phyloP scores from a whole-genome alignment of 1,284 basidiomycete genomes.

The Vanrija pseudolonga region DNA sequence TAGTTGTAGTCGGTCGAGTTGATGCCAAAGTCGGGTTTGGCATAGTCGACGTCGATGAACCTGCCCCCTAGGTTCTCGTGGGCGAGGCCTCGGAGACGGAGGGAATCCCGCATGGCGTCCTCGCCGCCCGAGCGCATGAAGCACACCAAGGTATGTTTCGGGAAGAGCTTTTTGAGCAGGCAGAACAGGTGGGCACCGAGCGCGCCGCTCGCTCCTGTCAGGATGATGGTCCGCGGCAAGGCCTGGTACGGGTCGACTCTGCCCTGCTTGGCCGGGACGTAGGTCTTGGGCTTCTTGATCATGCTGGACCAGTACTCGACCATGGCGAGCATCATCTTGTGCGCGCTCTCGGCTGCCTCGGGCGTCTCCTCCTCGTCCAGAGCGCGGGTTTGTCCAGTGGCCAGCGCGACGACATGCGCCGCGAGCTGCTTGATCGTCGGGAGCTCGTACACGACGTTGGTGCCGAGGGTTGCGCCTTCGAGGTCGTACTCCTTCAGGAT shows the following conservation, averaged over 20 bases:
- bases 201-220: constrained; percentile 62
- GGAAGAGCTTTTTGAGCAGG: constrained; percentile 38
- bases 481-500: constrained; percentile 54
- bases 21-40: constrained; percentile 50
- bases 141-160: constrained; percentile 55
- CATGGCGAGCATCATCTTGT: constrained; percentile 50
- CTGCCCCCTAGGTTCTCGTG: constrained; percentile 20
- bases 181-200: constrained; percentile 60
- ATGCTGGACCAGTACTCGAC: constrained; percentile 49
- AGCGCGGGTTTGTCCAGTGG: too few relatives aligned
- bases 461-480: constrained; percentile 42
- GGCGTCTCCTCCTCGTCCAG: too few relatives aligned
- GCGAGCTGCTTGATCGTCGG: constrained; percentile 38
- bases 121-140: constrained; percentile 48
- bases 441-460: constrained; percentile 51
- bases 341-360: constrained; percentile 25
- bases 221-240: constrained; percentile 24
- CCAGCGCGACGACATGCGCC: constrained; percentile 32
- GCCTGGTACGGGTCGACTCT: not conserved
- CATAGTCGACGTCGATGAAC: constrained; percentile 49
- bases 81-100: constrained; percentile 7
- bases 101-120: constrained; percentile 20
- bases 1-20: constrained; percentile 44
- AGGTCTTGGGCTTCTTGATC: too few relatives aligned
- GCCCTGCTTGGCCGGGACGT: constrained; percentile 3